Evolutionary conservation across 495 filamentous ascomycete genomes (phyloP), one percentile per base, ranked within the genome.

Genomic region (Penicillium verhagenii): DNA sequence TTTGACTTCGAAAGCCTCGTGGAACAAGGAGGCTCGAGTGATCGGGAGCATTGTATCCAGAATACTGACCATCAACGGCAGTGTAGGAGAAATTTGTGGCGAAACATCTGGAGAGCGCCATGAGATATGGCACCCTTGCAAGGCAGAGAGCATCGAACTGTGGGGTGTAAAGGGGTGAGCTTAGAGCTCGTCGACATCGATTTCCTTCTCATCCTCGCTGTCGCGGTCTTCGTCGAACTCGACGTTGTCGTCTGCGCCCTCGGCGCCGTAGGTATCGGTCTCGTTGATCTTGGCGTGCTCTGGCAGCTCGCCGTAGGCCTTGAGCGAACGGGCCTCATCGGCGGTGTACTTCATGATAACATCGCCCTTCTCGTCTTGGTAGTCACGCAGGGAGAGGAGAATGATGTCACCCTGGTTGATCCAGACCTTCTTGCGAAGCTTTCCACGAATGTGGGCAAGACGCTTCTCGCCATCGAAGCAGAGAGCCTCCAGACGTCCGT

Each of bases 321-420:
- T 96, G 65, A 98, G 79, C 59, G 83, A 87, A 71, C 95, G 85
- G 58, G 95, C 94, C 82, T 98, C 94, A 64, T 98, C 94, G 75
- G 94, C 91, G 43, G 85, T 89, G 82, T 98, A 98, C 80, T 98
- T 98, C 72, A 97, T 86, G 77, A 98, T 96, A 42, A 98, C 94
- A 70, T 98, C 94, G 61, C 92, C 94, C 80, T 98, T 98, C 75
- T 96, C 91, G 73, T 97, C 94, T 72, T 98, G 94, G 77, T 97
- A 98, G 75, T 97, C 95, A 63, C 94, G 91, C 33, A 98, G 89
- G 6, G 89, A 94, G 43, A 98, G 85, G 14, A 98, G 85, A 72
- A 98, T 97, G 73, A 98, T 97, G 68, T 98, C 94, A 73, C 94
- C 93, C 77, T 96, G 91, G 81, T 97, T 97, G 84, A 96, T 97